Conservation (phyloP, 768 basidiomycete species). For the Termitomyces sp. region DNA sequence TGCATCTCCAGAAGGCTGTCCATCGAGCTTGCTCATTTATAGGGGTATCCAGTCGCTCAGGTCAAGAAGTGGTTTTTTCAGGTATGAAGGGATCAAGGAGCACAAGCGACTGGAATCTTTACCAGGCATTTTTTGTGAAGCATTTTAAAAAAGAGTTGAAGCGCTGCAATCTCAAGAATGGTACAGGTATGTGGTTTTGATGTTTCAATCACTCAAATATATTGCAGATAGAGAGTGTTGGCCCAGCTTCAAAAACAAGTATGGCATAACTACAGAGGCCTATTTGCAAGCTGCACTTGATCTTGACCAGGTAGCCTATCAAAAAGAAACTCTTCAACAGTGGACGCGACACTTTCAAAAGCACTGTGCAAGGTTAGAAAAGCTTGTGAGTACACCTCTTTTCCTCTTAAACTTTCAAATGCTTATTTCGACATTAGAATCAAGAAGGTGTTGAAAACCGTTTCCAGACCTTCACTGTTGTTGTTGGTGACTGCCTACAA, state of each 20-base stretch:
- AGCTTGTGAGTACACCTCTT: neutral
- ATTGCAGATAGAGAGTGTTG: neutral
- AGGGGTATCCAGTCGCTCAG: neutral
- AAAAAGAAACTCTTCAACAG: neutral
- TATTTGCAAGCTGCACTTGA: neutral
- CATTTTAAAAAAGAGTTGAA: neutral
- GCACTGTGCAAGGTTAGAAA: neutral
- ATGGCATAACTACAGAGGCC: neutral
- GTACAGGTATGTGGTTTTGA: neutral
- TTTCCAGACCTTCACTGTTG: neutral
- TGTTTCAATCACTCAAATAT: neutral
- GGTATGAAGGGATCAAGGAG: neutral
- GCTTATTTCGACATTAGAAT: neutral
- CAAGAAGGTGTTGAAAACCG: neutral
- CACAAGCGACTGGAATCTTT: neutral
- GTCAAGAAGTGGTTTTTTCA: neutral
- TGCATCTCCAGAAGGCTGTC: neutral
- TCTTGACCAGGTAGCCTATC: neutral
- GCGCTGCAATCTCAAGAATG: neutral
- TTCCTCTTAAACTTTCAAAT: too few relatives aligned
- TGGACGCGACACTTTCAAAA: neutral
- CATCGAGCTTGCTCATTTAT: neutral
- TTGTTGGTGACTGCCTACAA: neutral
- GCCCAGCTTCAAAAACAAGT: neutral
- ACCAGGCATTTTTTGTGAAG: neutral